Conservation (phyloP, 2,329 filamentous ascomycete genomes). For the Calonectria leucothoes region DNA sequence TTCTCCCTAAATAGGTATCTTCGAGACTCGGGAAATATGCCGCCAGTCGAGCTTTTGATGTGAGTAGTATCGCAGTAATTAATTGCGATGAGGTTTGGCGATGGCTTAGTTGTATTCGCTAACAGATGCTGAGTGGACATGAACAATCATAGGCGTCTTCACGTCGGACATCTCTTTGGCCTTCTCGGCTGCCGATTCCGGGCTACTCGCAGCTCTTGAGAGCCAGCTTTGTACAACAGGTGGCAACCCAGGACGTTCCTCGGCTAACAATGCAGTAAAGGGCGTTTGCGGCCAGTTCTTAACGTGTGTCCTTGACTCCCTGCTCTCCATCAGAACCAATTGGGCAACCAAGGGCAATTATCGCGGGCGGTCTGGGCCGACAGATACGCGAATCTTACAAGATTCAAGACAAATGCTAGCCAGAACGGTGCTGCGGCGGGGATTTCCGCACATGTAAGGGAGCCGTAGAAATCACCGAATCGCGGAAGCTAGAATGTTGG, state of each 20-base stretch:
- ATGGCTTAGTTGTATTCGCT: neutral
- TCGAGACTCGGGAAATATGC: neutral
- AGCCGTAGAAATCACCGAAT: neutral
- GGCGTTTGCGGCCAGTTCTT: neutral
- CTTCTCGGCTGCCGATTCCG: neutral
- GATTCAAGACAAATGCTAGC: neutral
- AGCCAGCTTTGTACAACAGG: neutral
- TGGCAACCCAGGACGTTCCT: too few species aligned
- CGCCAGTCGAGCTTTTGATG: neutral
- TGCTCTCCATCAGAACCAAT: neutral
- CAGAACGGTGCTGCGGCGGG: neutral
- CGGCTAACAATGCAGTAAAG: neutral
- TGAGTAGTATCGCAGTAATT: neutral
- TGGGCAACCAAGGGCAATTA: neutral
- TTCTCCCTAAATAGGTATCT: neutral
- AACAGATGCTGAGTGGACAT: neutral
- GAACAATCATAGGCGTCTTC: neutral
- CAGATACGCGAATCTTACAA: neutral
- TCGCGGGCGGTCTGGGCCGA: neutral
- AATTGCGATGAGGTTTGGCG: neutral
- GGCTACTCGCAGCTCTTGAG: neutral
- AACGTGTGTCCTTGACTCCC: neutral
- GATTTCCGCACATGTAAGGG: neutral
- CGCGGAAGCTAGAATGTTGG: neutral
- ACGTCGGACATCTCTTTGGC: neutral